Percentiles rank a stretch among this genome's conserved stretches.
Conservation (phyloP, 345 rosid species). For the Aquilaria yunnanensis region DNA sequence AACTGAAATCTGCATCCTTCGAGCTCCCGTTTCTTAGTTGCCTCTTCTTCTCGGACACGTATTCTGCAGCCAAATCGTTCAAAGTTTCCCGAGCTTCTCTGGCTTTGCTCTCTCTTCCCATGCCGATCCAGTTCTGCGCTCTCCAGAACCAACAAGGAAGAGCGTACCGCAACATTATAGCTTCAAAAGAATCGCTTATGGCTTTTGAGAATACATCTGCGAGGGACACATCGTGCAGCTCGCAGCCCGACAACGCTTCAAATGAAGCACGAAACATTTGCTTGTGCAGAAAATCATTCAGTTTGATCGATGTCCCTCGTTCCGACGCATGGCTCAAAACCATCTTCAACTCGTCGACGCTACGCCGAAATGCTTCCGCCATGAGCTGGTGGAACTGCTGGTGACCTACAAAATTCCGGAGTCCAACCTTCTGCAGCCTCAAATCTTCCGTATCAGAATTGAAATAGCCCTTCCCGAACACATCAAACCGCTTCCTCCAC, state of each 20-base stretch:
- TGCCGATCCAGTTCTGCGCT: slow-evolving; percentile 8
- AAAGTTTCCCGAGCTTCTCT: not conserved
- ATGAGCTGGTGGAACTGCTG: slow-evolving; percentile 6
- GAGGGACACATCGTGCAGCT: slow-evolving; percentile 9
- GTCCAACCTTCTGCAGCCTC: not conserved
- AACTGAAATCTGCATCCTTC: slow-evolving; percentile 4
- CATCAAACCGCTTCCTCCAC: slow-evolving; percentile 8
- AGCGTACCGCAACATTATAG: slow-evolving; percentile 6
- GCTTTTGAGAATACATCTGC: slow-evolving; percentile 12
- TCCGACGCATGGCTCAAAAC: slow-evolving; percentile 12
- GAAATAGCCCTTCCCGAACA: not conserved
- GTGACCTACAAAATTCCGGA: slow-evolving; percentile 5
- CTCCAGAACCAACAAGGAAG: slow-evolving; percentile 15
- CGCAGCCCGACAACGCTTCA: slow-evolving; percentile 12
- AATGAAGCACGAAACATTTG: slow-evolving; percentile 9
- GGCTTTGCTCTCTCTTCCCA: slow-evolving; percentile 16
- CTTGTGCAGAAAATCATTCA: slow-evolving; percentile 18
- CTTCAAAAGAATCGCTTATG: slow-evolving; percentile 12
- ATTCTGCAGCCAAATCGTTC: not conserved
- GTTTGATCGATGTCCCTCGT: slow-evolving; percentile 2
- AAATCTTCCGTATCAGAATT: slow-evolving; percentile 5
- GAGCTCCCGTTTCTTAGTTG: not conserved
- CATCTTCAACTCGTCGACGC: slow-evolving; percentile 16
- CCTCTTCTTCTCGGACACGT: not conserved
- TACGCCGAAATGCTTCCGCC: not conserved